Conservation (phyloP, 2,329 filamentous ascomycete species). For the Neurospora crassa region DNA sequence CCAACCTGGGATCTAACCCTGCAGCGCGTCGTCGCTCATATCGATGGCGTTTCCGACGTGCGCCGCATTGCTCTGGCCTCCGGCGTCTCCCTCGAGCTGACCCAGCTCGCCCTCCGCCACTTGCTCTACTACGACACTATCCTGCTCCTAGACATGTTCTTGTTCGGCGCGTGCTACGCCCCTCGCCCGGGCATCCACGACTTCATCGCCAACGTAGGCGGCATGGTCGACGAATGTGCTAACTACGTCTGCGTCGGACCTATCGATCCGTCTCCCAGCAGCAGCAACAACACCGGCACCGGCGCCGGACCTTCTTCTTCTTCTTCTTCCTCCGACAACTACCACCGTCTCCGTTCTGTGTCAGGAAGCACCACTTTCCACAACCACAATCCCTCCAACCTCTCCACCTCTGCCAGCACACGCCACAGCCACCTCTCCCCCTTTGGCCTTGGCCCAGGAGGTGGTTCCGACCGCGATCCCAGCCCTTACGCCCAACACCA, state of each 20-base stretch:
- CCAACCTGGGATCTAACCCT: constrained; percentile 69
- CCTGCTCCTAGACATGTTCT: constrained; percentile 86
- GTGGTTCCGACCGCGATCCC: neutral
- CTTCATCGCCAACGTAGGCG: constrained; percentile 66
- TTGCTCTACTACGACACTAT: constrained; percentile 89
- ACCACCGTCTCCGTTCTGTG: neutral
- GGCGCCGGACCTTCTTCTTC: neutral
- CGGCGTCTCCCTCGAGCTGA: constrained; percentile 78
- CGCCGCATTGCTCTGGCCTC: constrained; percentile 77
- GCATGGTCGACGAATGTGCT: constrained; percentile 77
- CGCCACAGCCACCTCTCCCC: neutral
- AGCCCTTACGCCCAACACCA: neutral
- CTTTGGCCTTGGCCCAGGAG: neutral
- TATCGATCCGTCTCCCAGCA: neutral
- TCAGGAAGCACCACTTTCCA: neutral
- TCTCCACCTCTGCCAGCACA: neutral
- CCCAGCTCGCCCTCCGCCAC: constrained; percentile 78
- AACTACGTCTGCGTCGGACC: constrained; percentile 59
- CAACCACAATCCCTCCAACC: neutral
- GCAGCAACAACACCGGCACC: neutral
- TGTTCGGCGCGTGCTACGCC: constrained; percentile 86
- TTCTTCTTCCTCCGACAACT: neutral
- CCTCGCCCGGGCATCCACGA: constrained; percentile 66
- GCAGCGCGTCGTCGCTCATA: constrained; percentile 69
- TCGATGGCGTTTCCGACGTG: constrained; percentile 87